phyloP scores from a whole-genome alignment of 2,329 filamentous ascomycete species.

The Dryadomyces sulphureus region DNA sequence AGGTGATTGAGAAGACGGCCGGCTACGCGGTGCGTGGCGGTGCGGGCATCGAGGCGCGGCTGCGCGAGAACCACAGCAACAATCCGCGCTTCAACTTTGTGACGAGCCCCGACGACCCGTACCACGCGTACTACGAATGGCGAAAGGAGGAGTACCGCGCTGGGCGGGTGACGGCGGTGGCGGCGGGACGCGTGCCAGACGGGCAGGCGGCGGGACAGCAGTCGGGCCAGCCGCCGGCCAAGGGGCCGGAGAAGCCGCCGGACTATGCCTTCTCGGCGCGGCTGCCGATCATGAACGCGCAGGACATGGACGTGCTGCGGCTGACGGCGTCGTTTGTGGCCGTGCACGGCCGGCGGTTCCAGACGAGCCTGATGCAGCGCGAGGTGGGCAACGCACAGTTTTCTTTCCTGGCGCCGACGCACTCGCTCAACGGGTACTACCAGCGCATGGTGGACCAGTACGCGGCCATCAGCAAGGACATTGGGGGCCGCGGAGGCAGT shows the following conservation, averaged over 20 bases:
- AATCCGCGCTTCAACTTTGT: constrained; percentile 92
- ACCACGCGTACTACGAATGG: constrained; percentile 83
- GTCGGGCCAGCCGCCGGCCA: constrained; percentile 34
- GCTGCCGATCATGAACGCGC: constrained; percentile 93
- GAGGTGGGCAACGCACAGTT: constrained; percentile 90
- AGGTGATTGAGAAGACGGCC: constrained; percentile 82
- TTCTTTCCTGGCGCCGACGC: constrained; percentile 87
- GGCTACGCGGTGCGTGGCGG: constrained; percentile 69
- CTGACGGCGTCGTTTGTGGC: constrained; percentile 85
- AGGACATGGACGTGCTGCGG: constrained; percentile 63
- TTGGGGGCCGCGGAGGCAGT: constrained; percentile 45
- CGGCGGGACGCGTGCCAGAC: constrained; percentile 60
- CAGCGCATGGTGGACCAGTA: constrained; percentile 88
- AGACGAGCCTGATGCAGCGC: constrained; percentile 76
- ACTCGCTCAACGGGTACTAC: constrained; percentile 94
- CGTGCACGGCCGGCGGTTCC: constrained; percentile 81
- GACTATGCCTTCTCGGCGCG: constrained; percentile 89
- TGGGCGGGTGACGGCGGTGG: constrained; percentile 65
- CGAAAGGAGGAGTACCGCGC: constrained; percentile 72
- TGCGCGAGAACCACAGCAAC: constrained; percentile 68
- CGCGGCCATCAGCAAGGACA: constrained; percentile 46
- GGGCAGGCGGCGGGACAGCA: constrained; percentile 28
- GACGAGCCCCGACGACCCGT: constrained; percentile 65
- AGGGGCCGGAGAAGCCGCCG: constrained; percentile 71
- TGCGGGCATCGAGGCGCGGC: constrained; percentile 61